Conservation (phyloP, 345 rosid genomes). For the Citrus trifoliata region DNA sequence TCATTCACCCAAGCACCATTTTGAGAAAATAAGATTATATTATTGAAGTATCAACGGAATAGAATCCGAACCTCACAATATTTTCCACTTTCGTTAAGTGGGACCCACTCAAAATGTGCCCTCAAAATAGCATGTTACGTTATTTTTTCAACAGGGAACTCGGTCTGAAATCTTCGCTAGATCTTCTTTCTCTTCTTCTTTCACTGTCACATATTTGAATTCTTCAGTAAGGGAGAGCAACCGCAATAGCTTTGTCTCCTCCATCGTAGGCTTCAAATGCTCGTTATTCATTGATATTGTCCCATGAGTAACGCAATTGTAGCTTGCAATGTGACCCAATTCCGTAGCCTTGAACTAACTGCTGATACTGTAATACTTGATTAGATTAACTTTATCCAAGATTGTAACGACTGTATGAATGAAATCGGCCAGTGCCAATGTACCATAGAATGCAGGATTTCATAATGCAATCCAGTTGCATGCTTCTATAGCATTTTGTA, state of each 20-base stretch:
- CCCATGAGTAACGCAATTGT: conserved; percentile 89
- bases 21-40: too few relatives aligned
- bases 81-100: too few relatives aligned
- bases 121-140: too few relatives aligned
- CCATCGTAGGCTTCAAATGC: conserved; percentile 96
- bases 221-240: conserved; percentile 89
- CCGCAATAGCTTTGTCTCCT: conserved; percentile 83
- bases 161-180: conserved; percentile 88
- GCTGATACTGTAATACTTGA: conserved; percentile 83
- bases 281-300: conserved; percentile 87
- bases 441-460: conserved; percentile 79
- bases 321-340: conserved; percentile 50
- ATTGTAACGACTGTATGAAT: conserved; percentile 84
- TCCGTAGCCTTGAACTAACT: conserved; percentile 22
- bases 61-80: too few relatives aligned
- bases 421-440: conserved; percentile 79
- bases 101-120: too few relatives aligned
- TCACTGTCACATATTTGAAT: conserved; percentile 86
- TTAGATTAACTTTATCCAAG: conserved; percentile 84
- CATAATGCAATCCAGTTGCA: conserved; percentile 56
- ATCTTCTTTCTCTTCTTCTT: conserved; percentile 98
- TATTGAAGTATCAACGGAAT: too few relatives aligned
- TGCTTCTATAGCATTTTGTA: conserved; percentile 94
- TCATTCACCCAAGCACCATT: too few relatives aligned
- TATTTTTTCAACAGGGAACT: conserved; percentile 40